phyloP scores from a whole-genome alignment of 306 rosid species.

The Phaseolus lunatus region DNA sequence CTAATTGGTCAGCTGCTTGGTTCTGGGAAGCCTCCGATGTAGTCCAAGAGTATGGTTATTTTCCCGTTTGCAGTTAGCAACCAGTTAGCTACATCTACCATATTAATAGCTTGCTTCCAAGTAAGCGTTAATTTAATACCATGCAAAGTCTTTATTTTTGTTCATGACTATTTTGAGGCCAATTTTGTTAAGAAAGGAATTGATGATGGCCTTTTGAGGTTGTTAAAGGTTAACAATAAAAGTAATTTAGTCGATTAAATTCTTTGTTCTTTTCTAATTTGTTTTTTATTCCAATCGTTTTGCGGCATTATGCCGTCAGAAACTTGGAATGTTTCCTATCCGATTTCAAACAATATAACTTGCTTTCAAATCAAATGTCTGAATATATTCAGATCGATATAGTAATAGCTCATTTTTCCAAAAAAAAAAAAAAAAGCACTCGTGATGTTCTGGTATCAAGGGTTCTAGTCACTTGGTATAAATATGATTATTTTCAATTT shows the following conservation, averaged over 20 bases:
- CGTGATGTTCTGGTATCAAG: too few species aligned
- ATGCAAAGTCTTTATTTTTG: conserved; percentile 35
- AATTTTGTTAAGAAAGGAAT: conserved; percentile 41
- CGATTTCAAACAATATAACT: too few species aligned
- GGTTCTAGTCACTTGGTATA: too few species aligned
- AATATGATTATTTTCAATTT: too few species aligned
- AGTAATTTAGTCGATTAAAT: conserved; percentile 35
- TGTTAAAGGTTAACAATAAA: conserved; percentile 22
- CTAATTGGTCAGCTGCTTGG: conserved; percentile 86
- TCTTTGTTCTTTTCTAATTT: conserved; percentile 17
- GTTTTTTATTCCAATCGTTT: not conserved
- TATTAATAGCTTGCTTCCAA: conserved; percentile 36
- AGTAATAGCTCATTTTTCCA: too few species aligned
- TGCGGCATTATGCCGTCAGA: not conserved
- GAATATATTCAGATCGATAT: too few species aligned
- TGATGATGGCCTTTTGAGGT: conserved; percentile 30
- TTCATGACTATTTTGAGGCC: conserved; percentile 38
- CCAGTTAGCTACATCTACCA: not conserved
- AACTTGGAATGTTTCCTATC: too few species aligned
- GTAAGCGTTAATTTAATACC: conserved; percentile 37
- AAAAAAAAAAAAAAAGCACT: too few species aligned
- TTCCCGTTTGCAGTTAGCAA: conserved; percentile 14
- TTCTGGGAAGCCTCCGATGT: conserved; percentile 77
- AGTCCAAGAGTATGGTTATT: conserved; percentile 26
- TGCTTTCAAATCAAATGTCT: too few species aligned